Evolutionary conservation across 106 monocot genomes (phyloP), one percentile per base, ranked within the genome.

Genomic region (Gastrodia elata): DNA sequence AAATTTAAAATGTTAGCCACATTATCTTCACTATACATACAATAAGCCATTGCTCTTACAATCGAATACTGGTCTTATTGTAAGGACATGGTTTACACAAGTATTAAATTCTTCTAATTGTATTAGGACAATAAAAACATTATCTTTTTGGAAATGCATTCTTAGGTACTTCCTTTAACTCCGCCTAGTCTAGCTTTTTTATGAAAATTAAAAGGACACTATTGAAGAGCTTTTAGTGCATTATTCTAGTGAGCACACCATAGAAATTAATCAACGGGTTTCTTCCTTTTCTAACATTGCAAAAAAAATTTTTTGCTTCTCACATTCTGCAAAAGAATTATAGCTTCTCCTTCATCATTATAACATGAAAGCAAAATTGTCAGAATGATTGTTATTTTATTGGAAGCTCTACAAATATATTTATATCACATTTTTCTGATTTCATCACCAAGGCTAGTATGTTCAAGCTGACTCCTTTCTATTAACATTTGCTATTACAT

Each of bases 271-370:
- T 6, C 26, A 57, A 5, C 26, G 4, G 22, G 57, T 57, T 57
- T 57, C 4, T 57, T 26, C 57, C 8, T 57, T 9, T 57, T 57
- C 26, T 0, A 25, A 26, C 26, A 57, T 57, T 57, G 2, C 26
- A 57, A 57, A 52, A 26, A 57, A 1, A 26, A 57, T 25, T 9
- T 26, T 57, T 26, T 3, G 4, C 20, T 48, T 48, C 48, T 48
- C 48, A n/a, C n/a, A n/a, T n/a, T n/a, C 48, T 48, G 48, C n/a
- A 48, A 48, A 48, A 48, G 57, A 26, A 57, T 57, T 57, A 24
- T 9, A 25, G 26, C 57, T 24, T 57, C 22, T 57, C 26, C 22
- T n/a, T 57, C 57, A 57, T 6, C 22, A 26, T 8, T 24, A 57
- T 24, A 24, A 4, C n/a, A 57, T n/a, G n/a, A n/a, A n/a, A n/a